phyloP scores from a whole-genome alignment of 2,329 filamentous ascomycete genomes.

The Fusarium chlamydosporum region DNA sequence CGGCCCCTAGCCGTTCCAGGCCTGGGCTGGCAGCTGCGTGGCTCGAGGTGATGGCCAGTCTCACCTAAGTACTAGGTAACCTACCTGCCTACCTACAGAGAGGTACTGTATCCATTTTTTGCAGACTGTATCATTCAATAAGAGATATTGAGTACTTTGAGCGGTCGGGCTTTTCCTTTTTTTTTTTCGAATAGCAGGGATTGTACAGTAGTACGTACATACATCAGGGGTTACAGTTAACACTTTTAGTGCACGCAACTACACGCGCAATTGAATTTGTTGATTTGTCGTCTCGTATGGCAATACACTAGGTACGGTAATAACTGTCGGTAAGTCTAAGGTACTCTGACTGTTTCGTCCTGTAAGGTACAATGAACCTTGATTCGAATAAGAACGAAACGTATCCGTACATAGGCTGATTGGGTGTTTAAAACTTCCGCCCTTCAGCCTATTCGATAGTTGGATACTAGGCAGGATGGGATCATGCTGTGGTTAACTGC shows the following conservation, averaged over 20 bases:
- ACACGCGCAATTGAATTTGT: slow-evolving; percentile 4
- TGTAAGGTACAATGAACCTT: background rate
- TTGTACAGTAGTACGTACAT: slow-evolving; percentile 11
- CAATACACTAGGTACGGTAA: background rate
- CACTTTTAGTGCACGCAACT: slow-evolving; percentile 13
- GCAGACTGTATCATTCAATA: slow-evolving; percentile 21
- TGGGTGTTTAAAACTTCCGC: slow-evolving; percentile 5
- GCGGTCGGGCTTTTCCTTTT: slow-evolving; percentile 25
- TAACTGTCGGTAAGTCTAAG: background rate
- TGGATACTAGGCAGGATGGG: too few species aligned
- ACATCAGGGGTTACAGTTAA: slow-evolving; percentile 26
- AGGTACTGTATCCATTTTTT: slow-evolving; percentile 1
- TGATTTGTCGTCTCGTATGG: slow-evolving; percentile 12
- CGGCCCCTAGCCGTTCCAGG: slow-evolving; percentile 44
- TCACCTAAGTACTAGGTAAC: slow-evolving; percentile 25
- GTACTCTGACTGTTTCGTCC: background rate
- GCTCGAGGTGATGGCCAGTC: slow-evolving; percentile 22
- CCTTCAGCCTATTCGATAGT: slow-evolving; percentile 12
- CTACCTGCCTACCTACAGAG: too few species aligned
- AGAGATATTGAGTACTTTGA: slow-evolving; percentile 12
- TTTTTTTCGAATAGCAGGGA: slow-evolving; percentile 16
- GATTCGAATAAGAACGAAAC: slow-evolving; percentile 4
- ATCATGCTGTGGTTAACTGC: background rate
- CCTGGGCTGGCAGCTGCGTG: slow-evolving; percentile 28
- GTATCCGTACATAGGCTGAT: slow-evolving; percentile 4